Conservation (phyloP, 2,329 filamentous ascomycete species). For the Lachnellula arida region DNA sequence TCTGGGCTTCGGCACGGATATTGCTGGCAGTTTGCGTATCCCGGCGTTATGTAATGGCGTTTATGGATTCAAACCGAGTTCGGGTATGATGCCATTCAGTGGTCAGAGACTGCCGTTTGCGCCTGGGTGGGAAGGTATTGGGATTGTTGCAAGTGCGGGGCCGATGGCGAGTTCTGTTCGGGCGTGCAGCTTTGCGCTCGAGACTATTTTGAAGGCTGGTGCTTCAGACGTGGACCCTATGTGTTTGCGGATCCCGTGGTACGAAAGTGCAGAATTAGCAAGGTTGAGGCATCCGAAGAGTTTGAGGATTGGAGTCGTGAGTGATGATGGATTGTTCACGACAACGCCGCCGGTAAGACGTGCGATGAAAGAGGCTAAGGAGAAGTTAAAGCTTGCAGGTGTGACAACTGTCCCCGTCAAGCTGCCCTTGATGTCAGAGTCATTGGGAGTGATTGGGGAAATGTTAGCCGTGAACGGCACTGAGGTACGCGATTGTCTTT, state of each 20-base stretch:
- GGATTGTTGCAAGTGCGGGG: slow-evolving; percentile 45
- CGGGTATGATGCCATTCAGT: slow-evolving; percentile 38
- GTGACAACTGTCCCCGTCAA: neutral
- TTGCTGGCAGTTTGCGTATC: slow-evolving; percentile 43
- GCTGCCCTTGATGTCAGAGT: neutral
- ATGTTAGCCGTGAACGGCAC: slow-evolving; percentile 16
- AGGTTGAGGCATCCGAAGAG: slow-evolving; percentile 1
- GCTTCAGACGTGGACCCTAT: neutral
- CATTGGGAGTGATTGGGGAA: slow-evolving; percentile 34
- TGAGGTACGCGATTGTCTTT: slow-evolving; percentile 19
- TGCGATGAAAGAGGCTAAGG: slow-evolving; percentile 25
- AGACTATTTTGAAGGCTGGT: slow-evolving; percentile 2
- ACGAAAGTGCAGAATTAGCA: slow-evolving; percentile 20
- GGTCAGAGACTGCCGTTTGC: slow-evolving; percentile 42
- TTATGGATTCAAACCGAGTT: slow-evolving; percentile 47
- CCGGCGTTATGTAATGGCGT: slow-evolving; percentile 46
- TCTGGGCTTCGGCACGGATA: slow-evolving; percentile 59
- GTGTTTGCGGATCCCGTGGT: neutral
- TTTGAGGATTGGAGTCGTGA: slow-evolving; percentile 31
- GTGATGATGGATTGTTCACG: slow-evolving; percentile 28
- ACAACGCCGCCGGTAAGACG: slow-evolving; percentile 33
- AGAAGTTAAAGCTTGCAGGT: slow-evolving; percentile 27
- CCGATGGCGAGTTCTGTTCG: slow-evolving; percentile 33
- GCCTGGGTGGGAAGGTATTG: slow-evolving; percentile 47
- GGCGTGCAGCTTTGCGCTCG: slow-evolving; percentile 4